Base-by-base conservation (phyloP, 345 rosid genomes). In the Eucalyptus lansdowneana region DNA sequence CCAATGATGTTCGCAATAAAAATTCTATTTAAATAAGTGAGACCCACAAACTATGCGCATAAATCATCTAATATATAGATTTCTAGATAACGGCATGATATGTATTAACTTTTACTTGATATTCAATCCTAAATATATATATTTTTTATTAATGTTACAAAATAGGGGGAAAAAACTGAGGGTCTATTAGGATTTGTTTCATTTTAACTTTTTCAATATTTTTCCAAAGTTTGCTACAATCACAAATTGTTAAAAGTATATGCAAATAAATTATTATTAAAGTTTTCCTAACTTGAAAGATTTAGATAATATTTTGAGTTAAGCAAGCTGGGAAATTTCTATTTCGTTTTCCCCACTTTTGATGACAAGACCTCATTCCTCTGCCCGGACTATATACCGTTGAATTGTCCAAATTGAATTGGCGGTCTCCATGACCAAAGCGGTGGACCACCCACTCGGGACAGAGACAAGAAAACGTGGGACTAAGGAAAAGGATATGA, bases 371-470 rank as follows among this genome's bases (percentile, higher is more conserved):
- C 34, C 69, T 62, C 69, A 27, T 62, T 62, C 69, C 31, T 27
- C 0, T 29, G 69, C 69, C 69, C 4, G 31, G 15, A 62, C 3
- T 29, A 24, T 56, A 13, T 11, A 62, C 69, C 14, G 69, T 62
- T 27, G 86, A 50, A 19, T 42, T n/a, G n/a, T 31, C 58, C 16
- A 83, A 22, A 88, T 56, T 69, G 86, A 19, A 62, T 27, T 62
- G 69, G 69, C 69, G 8, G 34, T 62, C 31, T 62, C 31, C 69
- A 27, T 12, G 69, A 27, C 34, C 34, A 62, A 1, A 62, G 31
- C 31, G 31, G 69, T 62, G 69, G 69, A 62, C 69, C 69, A 27
- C 5, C 80, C 80, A 89, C 93, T 89, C 91, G 94, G 92, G 90
- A 90, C 94, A 85, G 37, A 89, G 53, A 62, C 42, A 44, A 45